Percentiles rank a stretch among this genome's conserved stretches.
phyloP scores from a whole-genome alignment of 169 alveolate genomes.

The Eimeria acervulina region DNA sequence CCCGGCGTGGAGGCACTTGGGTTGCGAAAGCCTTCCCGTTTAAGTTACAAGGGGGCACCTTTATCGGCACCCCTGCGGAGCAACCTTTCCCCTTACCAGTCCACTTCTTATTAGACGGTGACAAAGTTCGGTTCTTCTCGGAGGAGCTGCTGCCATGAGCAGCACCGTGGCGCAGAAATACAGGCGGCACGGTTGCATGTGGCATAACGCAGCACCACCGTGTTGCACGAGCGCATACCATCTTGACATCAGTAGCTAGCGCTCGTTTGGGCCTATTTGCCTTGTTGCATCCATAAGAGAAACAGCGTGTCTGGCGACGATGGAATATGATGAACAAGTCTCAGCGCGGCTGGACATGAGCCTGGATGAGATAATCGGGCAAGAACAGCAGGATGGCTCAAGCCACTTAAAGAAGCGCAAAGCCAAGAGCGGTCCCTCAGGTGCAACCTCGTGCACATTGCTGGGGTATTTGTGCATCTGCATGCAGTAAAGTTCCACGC shows the following conservation, averaged over 20 bases:
- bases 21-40: constrained; percentile 18
- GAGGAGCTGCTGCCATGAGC: constrained; percentile 75
- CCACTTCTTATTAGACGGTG: not conserved
- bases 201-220: constrained; percentile 50
- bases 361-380: constrained; percentile 75
- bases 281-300: not conserved
- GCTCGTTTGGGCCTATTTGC: constrained; percentile 28
- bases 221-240: constrained; percentile 53
- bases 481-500: not conserved
- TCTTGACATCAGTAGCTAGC: not conserved
- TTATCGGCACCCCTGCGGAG: constrained; percentile 3
- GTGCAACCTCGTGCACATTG: not conserved
- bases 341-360: constrained; percentile 78
- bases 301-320: constrained; percentile 42
- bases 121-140: not conserved
- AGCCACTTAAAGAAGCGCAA: constrained; percentile 61
- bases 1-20: constrained; percentile 24
- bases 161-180: constrained; percentile 25
- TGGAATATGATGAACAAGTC: constrained; percentile 76
- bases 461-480: not conserved
- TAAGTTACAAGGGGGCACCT: not conserved
- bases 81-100: not conserved
- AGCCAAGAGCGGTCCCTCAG: constrained; percentile 52
- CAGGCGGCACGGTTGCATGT: constrained; percentile 71
- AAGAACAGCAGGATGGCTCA: constrained; percentile 74